Evolutionary conservation across 305 asterid species (phyloP).

Genomic region (Coffea humblotiana): DNA sequence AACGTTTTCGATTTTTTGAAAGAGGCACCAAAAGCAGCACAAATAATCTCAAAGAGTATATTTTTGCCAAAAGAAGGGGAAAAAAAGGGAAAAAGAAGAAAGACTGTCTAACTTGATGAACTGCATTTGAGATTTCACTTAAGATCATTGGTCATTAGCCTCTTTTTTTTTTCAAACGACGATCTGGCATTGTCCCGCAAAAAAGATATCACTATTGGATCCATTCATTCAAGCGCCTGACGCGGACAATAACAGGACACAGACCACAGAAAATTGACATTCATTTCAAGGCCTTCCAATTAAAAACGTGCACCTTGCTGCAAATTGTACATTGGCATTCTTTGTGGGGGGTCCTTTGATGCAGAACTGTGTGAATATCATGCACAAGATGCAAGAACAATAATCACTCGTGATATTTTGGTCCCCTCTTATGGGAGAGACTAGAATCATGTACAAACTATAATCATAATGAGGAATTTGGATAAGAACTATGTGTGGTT

Average conservation of each 20-base stretch:
- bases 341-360: not conserved
- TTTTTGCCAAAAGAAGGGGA: too few species aligned
- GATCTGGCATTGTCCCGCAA: not conserved
- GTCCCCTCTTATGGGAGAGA: not conserved
- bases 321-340: not conserved
- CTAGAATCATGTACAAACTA: not conserved
- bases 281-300: not conserved
- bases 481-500: too few species aligned
- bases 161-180: too few species aligned
- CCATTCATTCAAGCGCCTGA: not conserved
- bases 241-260: not conserved
- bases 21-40: too few species aligned
- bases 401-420: not conserved
- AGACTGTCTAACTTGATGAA: not conserved
- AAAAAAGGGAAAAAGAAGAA: too few species aligned
- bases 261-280: not conserved
- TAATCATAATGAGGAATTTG: too few species aligned
- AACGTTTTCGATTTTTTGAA: too few species aligned
- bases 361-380: not conserved
- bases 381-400: not conserved
- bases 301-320: not conserved
- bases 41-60: too few species aligned
- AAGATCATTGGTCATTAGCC: too few species aligned
- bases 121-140: too few species aligned
- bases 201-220: not conserved